Evolutionary conservation across 345 rosid species (phyloP).

Genomic region (Raphanus sativus): DNA sequence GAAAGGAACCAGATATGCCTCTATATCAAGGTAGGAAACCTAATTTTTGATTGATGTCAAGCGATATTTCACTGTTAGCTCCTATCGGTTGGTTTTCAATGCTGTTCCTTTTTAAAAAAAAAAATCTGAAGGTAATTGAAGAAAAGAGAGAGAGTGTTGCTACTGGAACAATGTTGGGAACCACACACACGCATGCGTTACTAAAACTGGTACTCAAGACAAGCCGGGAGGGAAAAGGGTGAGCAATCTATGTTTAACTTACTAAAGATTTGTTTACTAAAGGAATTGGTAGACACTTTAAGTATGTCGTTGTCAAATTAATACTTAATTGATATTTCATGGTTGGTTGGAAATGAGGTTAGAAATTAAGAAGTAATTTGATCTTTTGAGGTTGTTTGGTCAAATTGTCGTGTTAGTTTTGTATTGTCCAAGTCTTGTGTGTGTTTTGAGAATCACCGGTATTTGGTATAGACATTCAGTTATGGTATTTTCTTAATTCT

Average conservation of each 20-base stretch:
- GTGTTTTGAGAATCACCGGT: neutral
- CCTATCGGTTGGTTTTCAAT: constrained; percentile 1
- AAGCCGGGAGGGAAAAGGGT: constrained; percentile 88
- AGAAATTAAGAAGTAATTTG: neutral
- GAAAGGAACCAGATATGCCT: constrained; percentile 94
- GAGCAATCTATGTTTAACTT: constrained; percentile 31
- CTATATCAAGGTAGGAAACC: constrained; percentile 71
- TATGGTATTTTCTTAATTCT: neutral
- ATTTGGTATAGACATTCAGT: neutral
- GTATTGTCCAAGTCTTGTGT: neutral
- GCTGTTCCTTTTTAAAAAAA: neutral
- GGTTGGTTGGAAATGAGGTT: neutral
- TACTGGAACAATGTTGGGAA: constrained; percentile 87
- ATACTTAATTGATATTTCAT: neutral
- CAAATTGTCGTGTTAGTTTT: neutral
- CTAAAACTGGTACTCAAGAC: constrained; percentile 74
- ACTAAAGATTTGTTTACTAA: neutral
- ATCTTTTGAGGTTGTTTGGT: neutral
- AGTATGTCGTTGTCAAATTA: neutral
- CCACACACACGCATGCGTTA: constrained; percentile 67
- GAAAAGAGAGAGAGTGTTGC: constrained; percentile 80
- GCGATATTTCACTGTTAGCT: neutral
- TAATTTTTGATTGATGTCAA: neutral
- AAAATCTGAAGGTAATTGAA: constrained; percentile 63
- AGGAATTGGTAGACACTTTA: neutral